phyloP scores from a whole-genome alignment of 2,329 filamentous ascomycete genomes.

The Rhynchosporium agropyri region DNA sequence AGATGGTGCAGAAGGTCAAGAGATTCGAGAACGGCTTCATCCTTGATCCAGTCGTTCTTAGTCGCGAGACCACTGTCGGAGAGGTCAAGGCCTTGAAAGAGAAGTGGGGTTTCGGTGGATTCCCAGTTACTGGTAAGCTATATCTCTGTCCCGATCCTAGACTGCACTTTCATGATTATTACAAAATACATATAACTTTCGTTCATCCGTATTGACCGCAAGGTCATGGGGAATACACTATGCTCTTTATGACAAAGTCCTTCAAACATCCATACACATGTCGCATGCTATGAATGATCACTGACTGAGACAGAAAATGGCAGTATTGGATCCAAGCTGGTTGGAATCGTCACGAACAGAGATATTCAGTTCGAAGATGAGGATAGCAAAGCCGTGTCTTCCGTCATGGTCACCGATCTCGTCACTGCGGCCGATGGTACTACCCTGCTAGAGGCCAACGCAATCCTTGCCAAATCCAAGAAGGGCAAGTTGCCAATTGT shows the following conservation, averaged over 20 bases:
- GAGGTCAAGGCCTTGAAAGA: slow-evolving; percentile 93
- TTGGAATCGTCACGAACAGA: slow-evolving; percentile 96
- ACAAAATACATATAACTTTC: slow-evolving; percentile 94
- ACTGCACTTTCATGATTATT: slow-evolving; percentile 73
- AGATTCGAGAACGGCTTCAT: slow-evolving; percentile 99
- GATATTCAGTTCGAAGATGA: slow-evolving; percentile 96
- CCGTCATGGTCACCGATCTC: slow-evolving; percentile 94
- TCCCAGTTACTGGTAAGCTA: slow-evolving; percentile 92
- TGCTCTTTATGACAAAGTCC: slow-evolving; percentile 49
- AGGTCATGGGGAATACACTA: slow-evolving; percentile 79
- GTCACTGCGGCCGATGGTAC: slow-evolving; percentile 85
- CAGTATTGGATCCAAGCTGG: slow-evolving; percentile 89
- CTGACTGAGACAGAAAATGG: slow-evolving; percentile 73
- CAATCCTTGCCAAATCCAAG: slow-evolving; percentile 90
- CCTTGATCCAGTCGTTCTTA: slow-evolving; percentile 90
- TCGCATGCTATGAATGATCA: slow-evolving; percentile 23
- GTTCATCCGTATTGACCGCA: slow-evolving; percentile 97
- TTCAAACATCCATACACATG: background rate
- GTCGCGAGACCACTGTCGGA: slow-evolving; percentile 81
- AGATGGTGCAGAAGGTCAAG: slow-evolving; percentile 99
- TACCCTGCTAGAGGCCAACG: slow-evolving; percentile 85
- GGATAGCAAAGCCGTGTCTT: slow-evolving; percentile 70
- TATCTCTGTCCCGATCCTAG: slow-evolving; percentile 22
- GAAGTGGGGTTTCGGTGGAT: slow-evolving; percentile 98
- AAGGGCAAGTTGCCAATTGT: slow-evolving; percentile 98